These are phyloP conservation scores for Ogataea populi-albae DNA, from an alignment of 805 yeast species.

Conservation along the genomic window DNA sequence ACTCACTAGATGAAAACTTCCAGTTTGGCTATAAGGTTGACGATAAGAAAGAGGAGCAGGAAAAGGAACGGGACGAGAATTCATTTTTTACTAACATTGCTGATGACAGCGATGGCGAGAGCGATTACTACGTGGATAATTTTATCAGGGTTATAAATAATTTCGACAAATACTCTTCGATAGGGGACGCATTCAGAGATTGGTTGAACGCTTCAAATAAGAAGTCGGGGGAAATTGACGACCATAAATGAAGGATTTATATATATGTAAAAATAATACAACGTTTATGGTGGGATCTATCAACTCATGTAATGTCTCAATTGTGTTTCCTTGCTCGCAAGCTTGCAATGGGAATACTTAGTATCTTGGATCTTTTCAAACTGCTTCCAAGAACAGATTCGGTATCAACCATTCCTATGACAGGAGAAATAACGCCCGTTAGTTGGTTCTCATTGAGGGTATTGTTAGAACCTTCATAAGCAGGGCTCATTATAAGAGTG, in stretches of 20 bases:
- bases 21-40: constrained; percentile 28
- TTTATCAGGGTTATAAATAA: constrained; percentile 34
- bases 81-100: constrained; percentile 5
- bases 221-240: constrained; percentile 5
- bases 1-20: constrained; percentile 33
- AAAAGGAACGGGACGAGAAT: constrained; percentile 8
- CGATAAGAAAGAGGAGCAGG: constrained; percentile 2
- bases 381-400: constrained; percentile 1
- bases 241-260: no score
- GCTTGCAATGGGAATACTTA: constrained; percentile 34
- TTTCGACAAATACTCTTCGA: constrained; percentile 33
- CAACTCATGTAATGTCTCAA: no score
- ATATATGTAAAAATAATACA: constrained; percentile 1
- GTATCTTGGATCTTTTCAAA: constrained; percentile 21
- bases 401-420: constrained; percentile 2
- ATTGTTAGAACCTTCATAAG: background rate
- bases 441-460: constrained; percentile 1
- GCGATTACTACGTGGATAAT: constrained; percentile 30
- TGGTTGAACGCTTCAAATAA: constrained; percentile 28
- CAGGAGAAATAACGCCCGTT: background rate
- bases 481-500: background rate
- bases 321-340: constrained; percentile 22
- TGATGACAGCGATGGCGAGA: constrained; percentile 22
- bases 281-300: no score
- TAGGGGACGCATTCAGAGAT: constrained; percentile 36